These are phyloP conservation scores for Boletus subcaerulescens DNA, from an alignment of 768 basidiomycete species.

Conservation along the genomic window DNA sequence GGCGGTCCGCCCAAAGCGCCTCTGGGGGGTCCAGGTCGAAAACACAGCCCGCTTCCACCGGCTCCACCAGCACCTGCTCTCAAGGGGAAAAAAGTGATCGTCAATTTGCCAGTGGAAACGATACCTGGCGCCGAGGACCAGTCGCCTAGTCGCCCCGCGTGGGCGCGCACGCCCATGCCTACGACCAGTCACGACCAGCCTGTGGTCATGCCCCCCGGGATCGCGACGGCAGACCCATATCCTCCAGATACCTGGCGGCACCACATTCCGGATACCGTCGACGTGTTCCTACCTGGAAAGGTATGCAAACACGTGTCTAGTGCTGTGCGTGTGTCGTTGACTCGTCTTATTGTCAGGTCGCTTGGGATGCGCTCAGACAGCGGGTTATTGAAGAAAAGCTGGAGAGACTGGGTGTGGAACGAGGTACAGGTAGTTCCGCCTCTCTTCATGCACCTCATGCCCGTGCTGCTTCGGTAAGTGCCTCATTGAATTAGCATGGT, in stretches of 20 bases:
- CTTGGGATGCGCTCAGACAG: conserved; percentile 74
- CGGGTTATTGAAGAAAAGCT: conserved; percentile 78
- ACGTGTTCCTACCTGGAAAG: conserved; percentile 83
- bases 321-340: conserved; percentile 6
- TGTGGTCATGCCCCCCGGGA: conserved; percentile 30
- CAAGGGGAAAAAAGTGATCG: conserved; percentile 64
- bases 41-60: conserved; percentile 62
- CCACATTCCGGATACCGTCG: conserved; percentile 62
- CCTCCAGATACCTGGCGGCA: conserved; percentile 64
- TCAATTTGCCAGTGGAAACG: conserved; percentile 76
- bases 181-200: conserved; percentile 34
- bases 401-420: conserved; percentile 76
- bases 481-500: conserved; percentile 21
- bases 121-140: conserved; percentile 35
- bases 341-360: conserved; percentile 40
- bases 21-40: conserved; percentile 75
- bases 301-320: conserved; percentile 36
- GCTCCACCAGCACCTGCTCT: conserved; percentile 29
- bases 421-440: conserved; percentile 47
- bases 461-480: conserved; percentile 77
- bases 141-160: conserved; percentile 43
- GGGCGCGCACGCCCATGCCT: conserved; percentile 60
- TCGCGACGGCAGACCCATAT: conserved; percentile 49
- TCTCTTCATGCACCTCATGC: conserved; percentile 74
- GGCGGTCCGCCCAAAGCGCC: conserved; percentile 89